These are phyloP conservation scores for Moringa oleifera DNA, from an alignment of 345 rosid species.

Conservation along the genomic window DNA sequence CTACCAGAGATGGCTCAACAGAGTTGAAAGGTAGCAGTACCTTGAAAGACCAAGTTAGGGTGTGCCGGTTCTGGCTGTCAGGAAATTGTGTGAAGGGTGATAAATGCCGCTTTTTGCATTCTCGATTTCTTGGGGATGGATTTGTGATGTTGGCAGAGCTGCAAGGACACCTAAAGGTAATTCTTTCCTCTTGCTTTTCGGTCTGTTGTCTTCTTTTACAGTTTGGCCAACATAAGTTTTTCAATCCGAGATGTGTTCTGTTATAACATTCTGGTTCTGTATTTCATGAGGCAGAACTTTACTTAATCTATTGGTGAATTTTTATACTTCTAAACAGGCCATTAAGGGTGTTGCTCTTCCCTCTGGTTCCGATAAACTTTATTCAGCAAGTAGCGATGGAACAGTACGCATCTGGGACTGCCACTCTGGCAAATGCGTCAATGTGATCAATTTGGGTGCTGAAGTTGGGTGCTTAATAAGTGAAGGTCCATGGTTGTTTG, in stretches of 20 bases:
- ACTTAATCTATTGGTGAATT: neutral
- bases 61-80: conserved; percentile 24
- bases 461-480: conserved; percentile 44
- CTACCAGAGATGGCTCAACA: conserved; percentile 8
- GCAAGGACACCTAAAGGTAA: conserved; percentile 29
- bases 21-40: neutral
- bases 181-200: too few relatives aligned
- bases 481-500: conserved; percentile 62
- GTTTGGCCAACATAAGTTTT: too few relatives aligned
- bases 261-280: too few relatives aligned
- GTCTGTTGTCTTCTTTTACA: too few relatives aligned
- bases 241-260: too few relatives aligned
- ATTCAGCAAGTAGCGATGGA: conserved; percentile 49
- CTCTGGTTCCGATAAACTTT: conserved; percentile 48
- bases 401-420: conserved; percentile 46
- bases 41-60: conserved; percentile 6
- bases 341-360: conserved; percentile 49
- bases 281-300: too few relatives aligned
- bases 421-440: conserved; percentile 38
- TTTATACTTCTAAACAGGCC: conserved; percentile 19
- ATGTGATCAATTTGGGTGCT: conserved; percentile 28
- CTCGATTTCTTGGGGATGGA: conserved; percentile 24
- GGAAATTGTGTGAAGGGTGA: conserved; percentile 29
- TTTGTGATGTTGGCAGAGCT: conserved; percentile 20
- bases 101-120: conserved; percentile 24